phyloP scores from a whole-genome alignment of 768 basidiomycete species.

The Rhizopogon salebrosus region DNA sequence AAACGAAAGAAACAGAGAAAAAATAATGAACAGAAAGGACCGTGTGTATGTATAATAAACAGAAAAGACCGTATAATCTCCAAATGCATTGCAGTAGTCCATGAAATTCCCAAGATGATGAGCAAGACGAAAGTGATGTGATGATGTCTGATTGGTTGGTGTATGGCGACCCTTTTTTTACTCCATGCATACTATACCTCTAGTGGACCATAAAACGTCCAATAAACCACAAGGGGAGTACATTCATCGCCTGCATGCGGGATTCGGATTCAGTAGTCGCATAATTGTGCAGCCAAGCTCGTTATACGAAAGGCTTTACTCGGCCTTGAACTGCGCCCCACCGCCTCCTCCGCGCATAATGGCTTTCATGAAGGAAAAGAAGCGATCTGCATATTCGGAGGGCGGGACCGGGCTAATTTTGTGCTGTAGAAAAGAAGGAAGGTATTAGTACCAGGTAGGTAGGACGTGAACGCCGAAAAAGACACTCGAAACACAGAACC shows the following conservation, averaged over 20 bases:
- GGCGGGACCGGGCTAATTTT: slow-evolving; percentile 94
- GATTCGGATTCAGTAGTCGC: neutral
- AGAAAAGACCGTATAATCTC: neutral
- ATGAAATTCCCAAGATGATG: neutral
- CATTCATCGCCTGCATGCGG: neutral
- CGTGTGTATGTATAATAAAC: too few species aligned
- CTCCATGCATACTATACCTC: neutral
- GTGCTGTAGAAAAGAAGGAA: slow-evolving; percentile 46
- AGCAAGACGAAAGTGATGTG: neutral
- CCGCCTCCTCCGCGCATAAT: slow-evolving; percentile 81
- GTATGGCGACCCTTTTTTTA: too few species aligned
- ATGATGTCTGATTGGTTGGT: neutral
- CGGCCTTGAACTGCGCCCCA: slow-evolving; percentile 44
- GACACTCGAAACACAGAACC: slow-evolving; percentile 1
- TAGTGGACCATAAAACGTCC: neutral
- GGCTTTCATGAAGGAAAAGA: slow-evolving; percentile 82
- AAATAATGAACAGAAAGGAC: neutral
- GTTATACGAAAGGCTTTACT: slow-evolving; percentile 16
- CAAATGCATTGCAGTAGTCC: neutral
- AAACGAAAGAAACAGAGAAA: neutral
- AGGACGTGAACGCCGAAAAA: neutral
- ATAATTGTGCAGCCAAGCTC: too few species aligned
- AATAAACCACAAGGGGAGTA: neutral
- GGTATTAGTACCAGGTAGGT: neutral
- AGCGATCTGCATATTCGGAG: slow-evolving; percentile 80